A percentile compares a stretch with the other conserved stretches of the same genome.
phyloP scores from a whole-genome alignment of 164 flowering plant genomes.

The Magnolia kwangsiensis region DNA sequence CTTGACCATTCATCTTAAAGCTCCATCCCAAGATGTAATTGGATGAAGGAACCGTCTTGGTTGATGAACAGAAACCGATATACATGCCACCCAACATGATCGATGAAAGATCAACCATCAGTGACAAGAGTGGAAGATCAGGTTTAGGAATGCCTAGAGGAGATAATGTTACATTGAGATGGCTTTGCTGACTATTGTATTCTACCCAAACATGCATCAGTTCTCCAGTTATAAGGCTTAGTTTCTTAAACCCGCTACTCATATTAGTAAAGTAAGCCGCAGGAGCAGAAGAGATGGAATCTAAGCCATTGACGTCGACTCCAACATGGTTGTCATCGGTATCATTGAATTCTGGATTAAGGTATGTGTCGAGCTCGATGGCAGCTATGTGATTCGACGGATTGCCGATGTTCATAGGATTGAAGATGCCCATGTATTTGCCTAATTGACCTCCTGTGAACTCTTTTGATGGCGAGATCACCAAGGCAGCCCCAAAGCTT shows the following conservation, averaged over 20 bases:
- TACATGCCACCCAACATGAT: background rate
- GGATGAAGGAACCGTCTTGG: too few species aligned
- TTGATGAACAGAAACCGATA: too few species aligned
- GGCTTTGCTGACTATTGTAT: slow-evolving; percentile 9
- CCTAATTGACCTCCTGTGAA: slow-evolving; percentile 8
- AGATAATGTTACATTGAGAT: background rate
- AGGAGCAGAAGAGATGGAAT: slow-evolving; percentile 9
- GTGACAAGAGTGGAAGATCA: slow-evolving; percentile 14
- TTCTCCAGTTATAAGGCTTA: slow-evolving; percentile 24
- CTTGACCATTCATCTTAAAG: background rate
- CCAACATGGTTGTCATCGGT: too few species aligned
- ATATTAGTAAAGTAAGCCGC: slow-evolving; percentile 21
- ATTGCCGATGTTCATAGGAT: slow-evolving; percentile 23
- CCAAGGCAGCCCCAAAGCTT: background rate
- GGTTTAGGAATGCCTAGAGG: slow-evolving; percentile 5
- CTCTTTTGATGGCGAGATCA: background rate
- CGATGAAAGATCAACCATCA: slow-evolving; percentile 2
- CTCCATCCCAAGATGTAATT: slow-evolving; percentile 17
- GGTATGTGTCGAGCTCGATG: too few species aligned
- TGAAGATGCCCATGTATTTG: slow-evolving; percentile 39
- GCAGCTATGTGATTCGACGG: slow-evolving; percentile 16
- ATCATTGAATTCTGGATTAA: too few species aligned
- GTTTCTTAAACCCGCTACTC: slow-evolving; percentile 4
- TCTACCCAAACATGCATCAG: slow-evolving; percentile 21
- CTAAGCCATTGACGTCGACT: too few species aligned